Percentiles rank a stretch among this genome's conserved stretches.
Evolutionary conservation across 2,329 filamentous ascomycete species (phyloP).

Genomic region (Ascosphaera pollenicola): DNA sequence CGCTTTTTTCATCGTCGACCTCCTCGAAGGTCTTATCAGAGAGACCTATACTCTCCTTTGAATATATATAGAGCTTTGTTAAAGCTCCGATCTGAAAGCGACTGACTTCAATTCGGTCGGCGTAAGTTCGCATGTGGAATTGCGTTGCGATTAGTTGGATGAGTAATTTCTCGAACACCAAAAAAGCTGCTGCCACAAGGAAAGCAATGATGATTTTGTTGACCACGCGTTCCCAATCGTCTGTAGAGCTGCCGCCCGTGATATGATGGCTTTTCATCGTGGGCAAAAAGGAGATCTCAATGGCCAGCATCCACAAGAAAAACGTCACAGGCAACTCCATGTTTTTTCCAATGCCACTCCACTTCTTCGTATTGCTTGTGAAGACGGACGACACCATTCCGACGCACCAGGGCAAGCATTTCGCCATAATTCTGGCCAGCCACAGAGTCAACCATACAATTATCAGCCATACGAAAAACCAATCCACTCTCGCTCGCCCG

Average conservation of each 20-base stretch:
- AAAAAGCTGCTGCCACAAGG: conserved; percentile 60
- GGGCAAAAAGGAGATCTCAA: conserved; percentile 67
- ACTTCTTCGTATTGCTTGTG: conserved; percentile 79
- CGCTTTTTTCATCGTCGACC: conserved; percentile 20
- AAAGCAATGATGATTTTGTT: conserved; percentile 72
- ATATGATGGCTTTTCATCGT: conserved; percentile 48
- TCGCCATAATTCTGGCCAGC: conserved; percentile 47
- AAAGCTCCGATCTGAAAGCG: conserved; percentile 63
- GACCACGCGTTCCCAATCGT: conserved; percentile 51
- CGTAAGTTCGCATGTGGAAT: conserved; percentile 80
- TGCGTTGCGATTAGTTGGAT: conserved; percentile 89
- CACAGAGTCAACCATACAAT: conserved; percentile 83
- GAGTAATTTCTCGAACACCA: conserved; percentile 77
- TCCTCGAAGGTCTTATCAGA: conserved; percentile 59
- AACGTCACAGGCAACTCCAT: conserved; percentile 68
- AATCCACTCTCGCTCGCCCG: conserved; percentile 57
- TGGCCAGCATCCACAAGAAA: conserved; percentile 80
- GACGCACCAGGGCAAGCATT: conserved; percentile 39
- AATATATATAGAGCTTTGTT: conserved; percentile 41
- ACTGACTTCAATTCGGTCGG: conserved; percentile 75
- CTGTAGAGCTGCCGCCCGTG: conserved; percentile 28
- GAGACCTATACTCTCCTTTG: conserved; percentile 40
- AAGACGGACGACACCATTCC: conserved; percentile 47
- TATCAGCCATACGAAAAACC: conserved; percentile 92
- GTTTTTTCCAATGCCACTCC: conserved; percentile 69